These are phyloP conservation scores for Apodospora peruviana DNA, from an alignment of 495 filamentous ascomycete species.

Conservation along the genomic window DNA sequence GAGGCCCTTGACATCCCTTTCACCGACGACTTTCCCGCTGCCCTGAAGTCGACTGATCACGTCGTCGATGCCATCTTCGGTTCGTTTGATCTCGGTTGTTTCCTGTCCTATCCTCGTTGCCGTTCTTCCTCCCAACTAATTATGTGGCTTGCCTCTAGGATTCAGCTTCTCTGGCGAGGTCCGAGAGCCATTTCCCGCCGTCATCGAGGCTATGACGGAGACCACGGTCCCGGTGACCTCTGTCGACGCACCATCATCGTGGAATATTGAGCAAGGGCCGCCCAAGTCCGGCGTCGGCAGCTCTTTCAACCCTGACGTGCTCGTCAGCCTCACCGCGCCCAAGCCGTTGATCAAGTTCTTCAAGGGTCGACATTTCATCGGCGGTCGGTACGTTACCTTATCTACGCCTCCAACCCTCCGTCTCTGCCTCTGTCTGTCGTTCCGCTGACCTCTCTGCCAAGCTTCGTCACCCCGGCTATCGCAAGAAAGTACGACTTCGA, in stretches of 20 bases:
- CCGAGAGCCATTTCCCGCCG: constrained; percentile 77
- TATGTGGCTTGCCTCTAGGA: constrained; percentile 42
- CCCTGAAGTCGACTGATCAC: constrained; percentile 64
- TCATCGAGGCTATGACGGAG: constrained; percentile 70
- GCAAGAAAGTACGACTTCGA: constrained; percentile 83
- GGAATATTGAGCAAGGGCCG: constrained; percentile 86
- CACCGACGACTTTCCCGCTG: constrained; percentile 67
- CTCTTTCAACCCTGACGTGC: constrained; percentile 67
- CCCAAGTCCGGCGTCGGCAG: constrained; percentile 71
- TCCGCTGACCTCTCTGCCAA: constrained; percentile 26
- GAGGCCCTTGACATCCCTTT: constrained; percentile 78
- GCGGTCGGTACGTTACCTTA: constrained; percentile 53
- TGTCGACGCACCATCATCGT: constrained; percentile 88
- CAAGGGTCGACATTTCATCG: constrained; percentile 80
- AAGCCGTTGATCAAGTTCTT: constrained; percentile 89
- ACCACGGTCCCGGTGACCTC: constrained; percentile 73
- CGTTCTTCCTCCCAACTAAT: not conserved
- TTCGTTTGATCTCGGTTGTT: constrained; percentile 24
- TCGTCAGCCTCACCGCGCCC: constrained; percentile 89
- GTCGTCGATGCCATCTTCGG: constrained; percentile 93
- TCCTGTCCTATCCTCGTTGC: not conserved
- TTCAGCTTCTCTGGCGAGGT: constrained; percentile 93
- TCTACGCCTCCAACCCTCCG: not conserved
- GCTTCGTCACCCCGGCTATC: constrained; percentile 76
- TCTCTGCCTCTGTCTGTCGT: too few species aligned